Percentiles rank a stretch among this genome's conserved stretches.
phyloP scores from a whole-genome alignment of 2,329 filamentous ascomycete genomes.

The Hymenoscyphus fraxineus region DNA sequence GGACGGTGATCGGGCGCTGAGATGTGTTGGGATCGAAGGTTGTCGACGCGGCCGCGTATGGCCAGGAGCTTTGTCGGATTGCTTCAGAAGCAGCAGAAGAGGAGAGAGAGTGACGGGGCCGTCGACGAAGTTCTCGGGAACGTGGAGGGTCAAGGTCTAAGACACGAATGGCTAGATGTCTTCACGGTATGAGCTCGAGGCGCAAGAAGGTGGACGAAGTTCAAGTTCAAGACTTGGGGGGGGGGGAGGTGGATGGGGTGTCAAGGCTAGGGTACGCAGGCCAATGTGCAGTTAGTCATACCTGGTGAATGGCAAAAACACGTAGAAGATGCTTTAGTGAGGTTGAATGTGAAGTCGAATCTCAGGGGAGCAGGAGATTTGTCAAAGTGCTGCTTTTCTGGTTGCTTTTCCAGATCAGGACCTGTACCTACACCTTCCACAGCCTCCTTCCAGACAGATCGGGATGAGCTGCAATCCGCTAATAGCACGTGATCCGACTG shows the following conservation, averaged over 20 bases:
- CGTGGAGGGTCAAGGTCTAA: neutral
- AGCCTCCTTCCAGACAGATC: too few relatives aligned
- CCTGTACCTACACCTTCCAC: neutral
- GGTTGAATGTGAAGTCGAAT: conserved; percentile 1
- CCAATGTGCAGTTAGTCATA: conserved; percentile 7
- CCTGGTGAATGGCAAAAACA: conserved; percentile 9
- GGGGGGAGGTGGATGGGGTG: neutral
- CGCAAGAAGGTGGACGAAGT: conserved; percentile 4
- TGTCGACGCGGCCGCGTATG: conserved; percentile 7
- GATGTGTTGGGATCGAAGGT: neutral
- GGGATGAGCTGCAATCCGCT: too few relatives aligned
- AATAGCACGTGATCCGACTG: too few relatives aligned
- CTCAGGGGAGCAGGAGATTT: conserved; percentile 19
- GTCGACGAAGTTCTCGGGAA: neutral
- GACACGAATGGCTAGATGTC: conserved; percentile 1
- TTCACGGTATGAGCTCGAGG: conserved; percentile 8
- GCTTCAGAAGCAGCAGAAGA: conserved; percentile 8
- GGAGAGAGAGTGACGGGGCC: neutral
- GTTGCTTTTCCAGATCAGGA: neutral
- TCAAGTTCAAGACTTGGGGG: neutral
- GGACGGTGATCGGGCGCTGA: conserved; percentile 2
- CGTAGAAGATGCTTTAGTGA: neutral
- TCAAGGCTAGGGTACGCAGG: neutral
- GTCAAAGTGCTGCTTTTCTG: conserved; percentile 22
- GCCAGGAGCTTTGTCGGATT: neutral